Percentiles rank a stretch among this genome's conserved stretches.
phyloP scores from a whole-genome alignment of 2,329 filamentous ascomycete genomes.

The Botrytis paeoniae region DNA sequence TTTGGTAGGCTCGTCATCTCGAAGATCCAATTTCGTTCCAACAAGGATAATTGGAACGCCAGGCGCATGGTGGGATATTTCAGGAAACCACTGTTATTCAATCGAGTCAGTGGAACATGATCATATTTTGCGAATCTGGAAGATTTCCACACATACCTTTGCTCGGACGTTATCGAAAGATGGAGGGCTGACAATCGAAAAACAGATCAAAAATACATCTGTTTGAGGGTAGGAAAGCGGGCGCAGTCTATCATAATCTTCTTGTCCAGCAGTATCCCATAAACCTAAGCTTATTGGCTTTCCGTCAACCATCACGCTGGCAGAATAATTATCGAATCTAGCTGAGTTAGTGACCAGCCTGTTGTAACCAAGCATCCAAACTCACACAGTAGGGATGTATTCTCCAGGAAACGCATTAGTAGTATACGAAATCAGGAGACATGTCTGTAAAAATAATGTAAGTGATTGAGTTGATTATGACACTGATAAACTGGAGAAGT shows the following conservation, averaged over 20 bases:
- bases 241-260: slow-evolving; percentile 94
- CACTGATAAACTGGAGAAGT: slow-evolving; percentile 36
- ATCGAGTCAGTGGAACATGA: slow-evolving; percentile 20
- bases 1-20: slow-evolving; percentile 80
- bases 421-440: slow-evolving; percentile 97
- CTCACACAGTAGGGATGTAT: slow-evolving; percentile 97
- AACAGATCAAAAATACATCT: slow-evolving; percentile 97
- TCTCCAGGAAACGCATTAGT: slow-evolving; percentile 99
- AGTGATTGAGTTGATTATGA: background rate
- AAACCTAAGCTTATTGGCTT: slow-evolving; percentile 95
- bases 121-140: background rate
- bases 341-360: slow-evolving; percentile 24
- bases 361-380: slow-evolving; percentile 13
- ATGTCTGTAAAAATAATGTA: slow-evolving; percentile 63
- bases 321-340: slow-evolving; percentile 98
- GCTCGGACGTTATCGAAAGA: slow-evolving; percentile 99
- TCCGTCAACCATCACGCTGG: slow-evolving; percentile 97
- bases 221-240: slow-evolving; percentile 97
- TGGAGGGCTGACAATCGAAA: slow-evolving; percentile 95
- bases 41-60: slow-evolving; percentile 95
- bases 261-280: slow-evolving; percentile 98
- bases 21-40: slow-evolving; percentile 92
- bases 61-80: slow-evolving; percentile 95
- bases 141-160: slow-evolving; percentile 63
- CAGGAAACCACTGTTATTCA: slow-evolving; percentile 77